Evolutionary conservation across 108 stramenopile genomes (phyloP), one percentile per base, ranked within the genome.

Genomic region (Seminavis robusta): DNA sequence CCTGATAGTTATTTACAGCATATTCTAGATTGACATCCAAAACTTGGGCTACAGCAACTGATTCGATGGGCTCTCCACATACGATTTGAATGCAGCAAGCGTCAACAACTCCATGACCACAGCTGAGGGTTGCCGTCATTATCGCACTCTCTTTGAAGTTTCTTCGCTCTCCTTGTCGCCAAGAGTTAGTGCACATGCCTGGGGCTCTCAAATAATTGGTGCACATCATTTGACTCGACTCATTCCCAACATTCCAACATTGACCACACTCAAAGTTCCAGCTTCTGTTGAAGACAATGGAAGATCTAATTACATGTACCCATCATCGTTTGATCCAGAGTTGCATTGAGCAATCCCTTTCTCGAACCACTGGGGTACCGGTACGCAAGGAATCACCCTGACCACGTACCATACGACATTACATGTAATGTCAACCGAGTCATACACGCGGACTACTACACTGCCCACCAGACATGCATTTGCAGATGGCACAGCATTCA

Each of bases 201-300:
- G 99, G 4, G 99, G 99, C 25, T 97, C 97, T 56, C 98, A 98
- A 59, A 99, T 97, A 27, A 99, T 97, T 10, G 99, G 98, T 46
- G 88, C 87, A 63, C 98, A 99, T 47, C 94, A 95, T 40, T 80
- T 78, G 60, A 98, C 90, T 36, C 97, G 97, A 63, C 95, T 97
- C 98, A 98, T 92, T 31, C 98, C 99, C 63, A 97, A 98, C 99
- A 99, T 99, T 33, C 99, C 99, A 47, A 99, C 61, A 63, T 99
- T 99, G 59, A 83, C 80, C 23, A 99, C 86, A 24, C 94, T 92
- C 71, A 99, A 97, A 16, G 96, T 92, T 38, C 99, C 99, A 26
- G 71, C 36, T 6, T 97, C 89, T 66, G 32, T 84, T 71, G 51
- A 86, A 63, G 45, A 90, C 89, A 56, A 94, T 70, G 34, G 77